Evolutionary conservation across 768 basidiomycete species (phyloP).

Genomic region (Kwoniella pini): DNA sequence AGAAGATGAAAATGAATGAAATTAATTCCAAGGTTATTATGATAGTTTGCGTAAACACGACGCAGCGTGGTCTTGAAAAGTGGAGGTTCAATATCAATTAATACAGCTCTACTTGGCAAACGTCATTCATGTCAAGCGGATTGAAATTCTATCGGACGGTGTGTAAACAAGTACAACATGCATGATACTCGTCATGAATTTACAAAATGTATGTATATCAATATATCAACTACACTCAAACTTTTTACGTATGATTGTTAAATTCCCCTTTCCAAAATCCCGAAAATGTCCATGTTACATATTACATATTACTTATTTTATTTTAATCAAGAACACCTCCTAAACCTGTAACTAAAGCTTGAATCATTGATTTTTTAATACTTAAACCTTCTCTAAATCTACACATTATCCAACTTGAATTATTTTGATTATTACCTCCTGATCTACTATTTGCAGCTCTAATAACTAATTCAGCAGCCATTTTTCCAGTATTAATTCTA

Average conservation of each 20-base stretch:
- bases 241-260: too few species aligned
- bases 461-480: conserved; percentile 53
- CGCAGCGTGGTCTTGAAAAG: not conserved
- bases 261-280: too few species aligned
- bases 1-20: too few species aligned
- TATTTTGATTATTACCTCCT: conserved; percentile 6
- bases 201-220: not conserved
- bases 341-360: conserved; percentile 41
- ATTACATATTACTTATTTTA: too few species aligned
- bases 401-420: conserved; percentile 43
- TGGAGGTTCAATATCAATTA: too few species aligned
- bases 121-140: too few species aligned
- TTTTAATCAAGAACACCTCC: conserved; percentile 43
- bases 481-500: conserved; percentile 50
- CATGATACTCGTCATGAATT: not conserved
- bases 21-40: too few species aligned
- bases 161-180: not conserved
- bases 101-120: too few species aligned
- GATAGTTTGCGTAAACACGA: not conserved
- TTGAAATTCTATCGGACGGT: too few species aligned
- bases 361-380: conserved; percentile 43
- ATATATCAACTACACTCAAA: too few species aligned
- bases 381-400: conserved; percentile 47
- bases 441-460: conserved; percentile 32
- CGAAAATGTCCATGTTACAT: too few species aligned